Conservation (phyloP, 2,329 filamentous ascomycete genomes). For the Dactylonectria estremocensis region DNA sequence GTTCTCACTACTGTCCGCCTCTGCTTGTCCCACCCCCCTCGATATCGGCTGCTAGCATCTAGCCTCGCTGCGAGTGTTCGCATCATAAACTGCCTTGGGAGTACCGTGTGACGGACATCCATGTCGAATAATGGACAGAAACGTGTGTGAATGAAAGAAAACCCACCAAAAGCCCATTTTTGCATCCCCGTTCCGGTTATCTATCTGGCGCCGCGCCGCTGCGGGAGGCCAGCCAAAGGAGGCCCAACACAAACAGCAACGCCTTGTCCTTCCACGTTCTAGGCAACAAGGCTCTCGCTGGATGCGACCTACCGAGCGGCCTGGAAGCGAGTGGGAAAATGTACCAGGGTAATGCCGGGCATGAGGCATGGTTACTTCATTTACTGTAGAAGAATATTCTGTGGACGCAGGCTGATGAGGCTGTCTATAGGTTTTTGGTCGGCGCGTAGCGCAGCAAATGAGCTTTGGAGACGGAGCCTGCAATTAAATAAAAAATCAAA, state of each 20-base stretch:
- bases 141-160: background rate
- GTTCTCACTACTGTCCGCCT: background rate
- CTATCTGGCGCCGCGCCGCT: constrained; percentile 1
- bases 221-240: constrained; percentile 12
- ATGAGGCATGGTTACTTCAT: background rate
- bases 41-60: background rate
- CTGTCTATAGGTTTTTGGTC: background rate
- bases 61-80: background rate
- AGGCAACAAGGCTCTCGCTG: background rate
- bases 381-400: background rate
- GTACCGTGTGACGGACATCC: background rate
- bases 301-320: background rate
- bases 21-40: background rate
- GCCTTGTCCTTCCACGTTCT: background rate
- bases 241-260: background rate
- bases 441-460: background rate
- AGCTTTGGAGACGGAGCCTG: background rate
- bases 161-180: too few relatives aligned
- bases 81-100: background rate
- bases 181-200: too few relatives aligned
- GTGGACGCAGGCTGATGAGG: background rate
- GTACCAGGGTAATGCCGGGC: background rate
- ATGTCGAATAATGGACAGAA: background rate
- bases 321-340: background rate
- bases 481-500: too few relatives aligned